These are phyloP conservation scores for Tylopilus felleus DNA, from an alignment of 768 basidiomycete genomes.

Conservation along the genomic window DNA sequence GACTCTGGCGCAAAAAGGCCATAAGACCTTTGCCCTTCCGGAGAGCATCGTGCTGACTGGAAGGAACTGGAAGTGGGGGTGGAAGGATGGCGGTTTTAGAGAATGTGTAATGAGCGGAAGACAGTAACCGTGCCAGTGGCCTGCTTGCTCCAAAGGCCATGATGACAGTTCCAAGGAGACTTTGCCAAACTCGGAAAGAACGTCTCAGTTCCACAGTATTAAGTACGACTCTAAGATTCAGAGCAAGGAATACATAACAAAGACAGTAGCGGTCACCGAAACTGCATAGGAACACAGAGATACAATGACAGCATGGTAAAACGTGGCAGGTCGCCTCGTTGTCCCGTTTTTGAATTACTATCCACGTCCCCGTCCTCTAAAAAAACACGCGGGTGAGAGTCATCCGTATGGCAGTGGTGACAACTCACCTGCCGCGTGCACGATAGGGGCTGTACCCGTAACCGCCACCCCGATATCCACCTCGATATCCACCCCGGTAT, in stretches of 20 bases:
- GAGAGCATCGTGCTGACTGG: constrained; percentile 42
- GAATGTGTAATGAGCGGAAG: constrained; percentile 56
- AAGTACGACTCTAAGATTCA: constrained; percentile 28
- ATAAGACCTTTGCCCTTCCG: constrained; percentile 75
- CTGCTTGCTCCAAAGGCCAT: constrained; percentile 13
- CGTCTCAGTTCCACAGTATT: constrained; percentile 21
- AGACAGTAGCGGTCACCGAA: constrained; percentile 9
- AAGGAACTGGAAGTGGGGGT: constrained; percentile 39
- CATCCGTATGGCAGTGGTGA: constrained; percentile 7
- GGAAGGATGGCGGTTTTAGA: constrained; percentile 63
- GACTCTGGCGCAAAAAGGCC: constrained; percentile 63
- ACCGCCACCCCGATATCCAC: constrained; percentile 56
- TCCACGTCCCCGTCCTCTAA: constrained; percentile 77
- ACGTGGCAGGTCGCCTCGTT: constrained; percentile 18
- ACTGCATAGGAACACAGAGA: constrained; percentile 9
- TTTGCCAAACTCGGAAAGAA: constrained; percentile 15
- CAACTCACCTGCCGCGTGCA: constrained; percentile 69
- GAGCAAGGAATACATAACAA: constrained; percentile 28
- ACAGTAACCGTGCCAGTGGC: constrained; percentile 22
- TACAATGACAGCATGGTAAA: constrained; percentile 6
- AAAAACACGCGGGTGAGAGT: constrained; percentile 6
- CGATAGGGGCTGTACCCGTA: constrained; percentile 52
- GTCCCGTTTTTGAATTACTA: constrained; percentile 33
- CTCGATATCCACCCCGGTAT: constrained; percentile 59
- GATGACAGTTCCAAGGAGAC: background rate